Evolutionary conservation across 768 basidiomycete species (phyloP), one percentile per base, ranked within the genome.

Genomic region (Leccinum rimulosum): DNA sequence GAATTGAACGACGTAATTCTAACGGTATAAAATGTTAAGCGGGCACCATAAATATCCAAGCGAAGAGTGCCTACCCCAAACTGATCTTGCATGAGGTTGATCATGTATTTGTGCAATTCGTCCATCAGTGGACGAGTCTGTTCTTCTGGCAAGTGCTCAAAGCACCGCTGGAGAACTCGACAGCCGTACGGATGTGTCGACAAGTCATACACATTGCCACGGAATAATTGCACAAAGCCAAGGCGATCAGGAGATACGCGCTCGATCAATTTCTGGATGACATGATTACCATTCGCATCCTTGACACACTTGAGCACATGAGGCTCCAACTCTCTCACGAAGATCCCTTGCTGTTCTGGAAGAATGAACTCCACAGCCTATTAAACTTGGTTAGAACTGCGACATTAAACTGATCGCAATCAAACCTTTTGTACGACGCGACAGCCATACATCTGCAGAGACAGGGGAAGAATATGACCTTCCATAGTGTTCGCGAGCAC

Each of bases 1-100:
- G 70, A 91, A 96, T 73, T 98, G 96, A 51, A 97, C 84, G 35
- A 98, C 96, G 74, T 97, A 98, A 70, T 96, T 94, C 91, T 93
- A 68, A 3, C 51, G 7, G 40, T 14, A 38, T n/a, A 22, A 58
- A 50, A 68, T 55, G 53, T 64, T 19, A 64, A 36, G 5, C 36
- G 56, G 19, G 17, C 28, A 8, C 2, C 38, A 49, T 12, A 47
- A 6, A 51, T 45, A 25, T n/a, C 47, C 9, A 38, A 36, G 52
- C 5, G 6, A 28, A 49, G n/a, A 40, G 54, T 22, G 76, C 85
- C 55, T 72, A 93, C 91, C 55, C 94, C 95, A 68, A 94, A 97
- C 70, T 93, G 89, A 74, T 98, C 91, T 68, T 89, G 85, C 82
- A 95, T 94, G 45, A 98, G 76, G 54, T 81, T 81, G 59, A 82